Evolutionary conservation across 2,329 filamentous ascomycete species (phyloP).

Genomic region (Fusarium sp.): DNA sequence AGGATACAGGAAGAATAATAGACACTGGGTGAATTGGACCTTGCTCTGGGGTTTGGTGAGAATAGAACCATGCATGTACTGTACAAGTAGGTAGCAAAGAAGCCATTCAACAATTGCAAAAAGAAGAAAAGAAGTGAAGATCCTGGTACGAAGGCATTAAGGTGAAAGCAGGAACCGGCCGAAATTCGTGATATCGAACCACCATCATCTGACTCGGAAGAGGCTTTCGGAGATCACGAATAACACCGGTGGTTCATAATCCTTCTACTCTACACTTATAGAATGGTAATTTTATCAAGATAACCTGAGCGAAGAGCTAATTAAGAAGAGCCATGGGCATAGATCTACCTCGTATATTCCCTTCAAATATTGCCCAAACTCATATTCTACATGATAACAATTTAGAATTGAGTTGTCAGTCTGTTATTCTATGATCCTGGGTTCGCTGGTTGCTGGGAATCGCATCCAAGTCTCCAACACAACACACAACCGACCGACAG

Average conservation of each 20-base stretch:
- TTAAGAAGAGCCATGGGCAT: too few species aligned
- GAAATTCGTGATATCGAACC: conserved; percentile 47
- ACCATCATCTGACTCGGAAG: conserved; percentile 45
- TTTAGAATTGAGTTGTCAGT: too few species aligned
- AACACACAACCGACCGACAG: not conserved
- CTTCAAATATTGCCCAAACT: too few species aligned
- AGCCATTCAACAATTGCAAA: conserved; percentile 13
- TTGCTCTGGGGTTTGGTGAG: conserved; percentile 1
- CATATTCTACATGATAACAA: too few species aligned
- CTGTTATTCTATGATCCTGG: too few species aligned
- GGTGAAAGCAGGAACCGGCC: conserved; percentile 5
- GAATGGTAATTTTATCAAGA: too few species aligned
- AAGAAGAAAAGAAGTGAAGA: not conserved
- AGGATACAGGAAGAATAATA: not conserved
- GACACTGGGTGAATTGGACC: not conserved
- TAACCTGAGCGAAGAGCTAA: too few species aligned
- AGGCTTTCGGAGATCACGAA: conserved; percentile 16
- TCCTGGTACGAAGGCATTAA: not conserved
- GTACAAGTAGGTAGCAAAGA: not conserved
- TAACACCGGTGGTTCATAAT: too few species aligned
- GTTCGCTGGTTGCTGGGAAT: not conserved
- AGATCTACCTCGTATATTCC: too few species aligned
- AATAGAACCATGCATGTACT: conserved; percentile 2
- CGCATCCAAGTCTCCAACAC: conserved; percentile 9
- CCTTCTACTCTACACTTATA: too few species aligned